Percentiles rank a stretch among this genome's conserved stretches.
Evolutionary conservation across 306 rosid species (phyloP).

Genomic region (Macrotyloma uniflorum): DNA sequence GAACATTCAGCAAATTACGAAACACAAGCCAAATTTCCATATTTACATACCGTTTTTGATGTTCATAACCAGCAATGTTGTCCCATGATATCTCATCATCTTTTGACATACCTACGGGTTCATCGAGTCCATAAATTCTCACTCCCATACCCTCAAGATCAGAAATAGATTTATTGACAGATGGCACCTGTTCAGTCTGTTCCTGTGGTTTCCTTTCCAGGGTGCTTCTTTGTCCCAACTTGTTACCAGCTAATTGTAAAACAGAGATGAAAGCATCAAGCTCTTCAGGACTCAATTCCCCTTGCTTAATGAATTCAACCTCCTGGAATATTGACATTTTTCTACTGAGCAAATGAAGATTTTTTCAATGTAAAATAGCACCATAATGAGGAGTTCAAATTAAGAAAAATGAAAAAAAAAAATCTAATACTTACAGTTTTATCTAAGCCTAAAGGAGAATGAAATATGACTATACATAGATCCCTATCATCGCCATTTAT

Average conservation of each 20-base stretch:
- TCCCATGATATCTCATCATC: constrained; percentile 77
- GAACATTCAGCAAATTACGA: constrained; percentile 10
- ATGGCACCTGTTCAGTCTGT: constrained; percentile 50
- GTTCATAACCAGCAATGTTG: constrained; percentile 86
- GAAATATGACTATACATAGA: constrained; percentile 66
- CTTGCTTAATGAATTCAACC: constrained; percentile 80
- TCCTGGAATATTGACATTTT: constrained; percentile 59
- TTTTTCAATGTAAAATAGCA: constrained; percentile 14
- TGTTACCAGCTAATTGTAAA: constrained; percentile 75
- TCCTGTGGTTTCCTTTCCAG: constrained; percentile 55
- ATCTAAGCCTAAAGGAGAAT: constrained; percentile 68
- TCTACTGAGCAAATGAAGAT: background rate
- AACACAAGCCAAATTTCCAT: background rate
- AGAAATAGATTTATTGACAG: constrained; percentile 67
- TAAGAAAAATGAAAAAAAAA: constrained; percentile 20
- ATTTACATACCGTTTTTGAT: constrained; percentile 73
- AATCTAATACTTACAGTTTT: constrained; percentile 62
- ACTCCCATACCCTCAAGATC: constrained; percentile 91
- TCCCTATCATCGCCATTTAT: constrained; percentile 49
- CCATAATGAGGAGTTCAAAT: constrained; percentile 23
- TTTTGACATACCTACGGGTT: constrained; percentile 47
- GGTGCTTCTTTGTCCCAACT: constrained; percentile 51
- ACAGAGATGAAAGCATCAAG: constrained; percentile 76
- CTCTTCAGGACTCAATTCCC: constrained; percentile 71
- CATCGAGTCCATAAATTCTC: constrained; percentile 69